These are phyloP conservation scores for Cercospora zeae-maydis DNA, from an alignment of 2,329 filamentous ascomycete genomes.

Conservation along the genomic window DNA sequence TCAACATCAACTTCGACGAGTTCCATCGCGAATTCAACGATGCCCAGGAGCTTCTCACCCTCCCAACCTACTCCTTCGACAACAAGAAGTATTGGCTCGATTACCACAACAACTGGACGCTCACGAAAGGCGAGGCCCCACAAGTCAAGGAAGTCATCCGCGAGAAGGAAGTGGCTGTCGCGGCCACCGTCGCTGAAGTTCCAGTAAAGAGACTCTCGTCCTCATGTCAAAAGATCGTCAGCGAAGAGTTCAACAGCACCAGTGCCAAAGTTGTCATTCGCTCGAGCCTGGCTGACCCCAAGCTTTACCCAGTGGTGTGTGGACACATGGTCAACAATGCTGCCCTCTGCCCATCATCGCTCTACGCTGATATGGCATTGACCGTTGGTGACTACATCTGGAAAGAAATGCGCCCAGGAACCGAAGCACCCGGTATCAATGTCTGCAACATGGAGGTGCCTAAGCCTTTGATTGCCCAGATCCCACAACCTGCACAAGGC, in stretches of 20 bases:
- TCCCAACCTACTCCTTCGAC: slow-evolving; percentile 67
- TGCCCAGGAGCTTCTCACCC: slow-evolving; percentile 57
- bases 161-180: slow-evolving; percentile 35
- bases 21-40: slow-evolving; percentile 61
- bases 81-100: slow-evolving; percentile 70
- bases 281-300: slow-evolving; percentile 62
- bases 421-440: slow-evolving; percentile 58
- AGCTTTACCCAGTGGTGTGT: slow-evolving; percentile 59
- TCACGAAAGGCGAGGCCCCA: slow-evolving; percentile 63
- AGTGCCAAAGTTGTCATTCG: slow-evolving; percentile 60
- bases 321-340: slow-evolving; percentile 67
- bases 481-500: slow-evolving; percentile 46
- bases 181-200: slow-evolving; percentile 43
- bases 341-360: slow-evolving; percentile 61
- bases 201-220: slow-evolving; percentile 57
- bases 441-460: slow-evolving; percentile 65
- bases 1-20: slow-evolving; percentile 67
- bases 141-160: slow-evolving; percentile 38
- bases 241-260: slow-evolving; percentile 60
- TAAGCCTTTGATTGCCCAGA: slow-evolving; percentile 64
- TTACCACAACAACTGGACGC: slow-evolving; percentile 67
- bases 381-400: slow-evolving; percentile 66
- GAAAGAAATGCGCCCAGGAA: slow-evolving; percentile 58
- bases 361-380: slow-evolving; percentile 63
- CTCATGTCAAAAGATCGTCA: slow-evolving; percentile 61